phyloP scores from a whole-genome alignment of 1,139 yeast species.

The Diutina ranongensis region DNA sequence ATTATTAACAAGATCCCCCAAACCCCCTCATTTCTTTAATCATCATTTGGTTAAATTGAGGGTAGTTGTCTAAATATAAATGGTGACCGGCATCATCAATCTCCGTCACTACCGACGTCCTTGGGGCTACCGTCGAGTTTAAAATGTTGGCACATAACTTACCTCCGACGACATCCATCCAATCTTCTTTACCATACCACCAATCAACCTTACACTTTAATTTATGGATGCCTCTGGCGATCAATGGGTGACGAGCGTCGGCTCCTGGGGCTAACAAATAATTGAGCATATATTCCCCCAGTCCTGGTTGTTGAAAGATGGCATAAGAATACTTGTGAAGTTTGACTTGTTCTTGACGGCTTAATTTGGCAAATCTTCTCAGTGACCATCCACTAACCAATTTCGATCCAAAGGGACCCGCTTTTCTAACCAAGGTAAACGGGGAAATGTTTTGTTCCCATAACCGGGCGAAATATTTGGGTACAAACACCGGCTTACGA shows the following conservation, averaged over 20 bases:
- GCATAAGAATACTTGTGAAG: slow-evolving; percentile 60
- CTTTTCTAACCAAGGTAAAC: slow-evolving; percentile 48
- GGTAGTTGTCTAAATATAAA: slow-evolving; percentile 50
- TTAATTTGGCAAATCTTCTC: slow-evolving; percentile 46
- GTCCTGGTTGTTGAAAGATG: slow-evolving; percentile 59
- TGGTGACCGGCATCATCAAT: slow-evolving; percentile 60
- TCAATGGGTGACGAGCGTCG: slow-evolving; percentile 52
- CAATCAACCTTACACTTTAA: slow-evolving; percentile 45
- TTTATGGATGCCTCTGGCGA: slow-evolving; percentile 35
- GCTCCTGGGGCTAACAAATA: slow-evolving; percentile 68
- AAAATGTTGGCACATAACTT: slow-evolving; percentile 26
- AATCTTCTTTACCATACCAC: slow-evolving; percentile 67
- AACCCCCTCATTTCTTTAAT: slow-evolving; percentile 11
- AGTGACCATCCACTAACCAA: slow-evolving; percentile 72
- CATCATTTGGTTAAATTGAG: slow-evolving; percentile 38
- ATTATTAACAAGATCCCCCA: too few species aligned
- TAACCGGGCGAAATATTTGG: slow-evolving; percentile 49
- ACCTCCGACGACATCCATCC: slow-evolving; percentile 66
- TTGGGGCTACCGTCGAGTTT: slow-evolving; percentile 15
- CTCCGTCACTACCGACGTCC: slow-evolving; percentile 27
- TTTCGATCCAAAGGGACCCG: slow-evolving; percentile 59
- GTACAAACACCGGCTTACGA: slow-evolving; percentile 34
- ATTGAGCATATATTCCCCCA: slow-evolving; percentile 68
- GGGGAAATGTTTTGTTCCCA: slow-evolving; percentile 72
- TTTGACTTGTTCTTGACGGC: slow-evolving; percentile 21